Evolutionary conservation across 805 yeast species (phyloP), one percentile per base, ranked within the genome.

Genomic region (Saccharomycopsis guyanensis): DNA sequence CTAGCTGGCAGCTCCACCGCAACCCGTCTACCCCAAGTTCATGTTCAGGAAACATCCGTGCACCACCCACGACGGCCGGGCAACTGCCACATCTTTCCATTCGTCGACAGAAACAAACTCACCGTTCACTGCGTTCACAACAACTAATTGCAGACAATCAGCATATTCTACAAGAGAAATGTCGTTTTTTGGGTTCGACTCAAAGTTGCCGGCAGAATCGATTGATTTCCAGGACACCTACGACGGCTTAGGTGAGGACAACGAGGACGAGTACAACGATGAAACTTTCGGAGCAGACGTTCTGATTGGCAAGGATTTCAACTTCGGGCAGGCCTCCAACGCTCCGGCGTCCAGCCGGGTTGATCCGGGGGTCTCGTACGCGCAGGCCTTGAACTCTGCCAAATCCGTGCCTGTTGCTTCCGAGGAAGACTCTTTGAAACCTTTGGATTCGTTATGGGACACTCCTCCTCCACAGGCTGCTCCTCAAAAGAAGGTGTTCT

Each of bases 161-260:
- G n/a, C n/a, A n/a, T n/a, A n/a, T n/a, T n/a, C n/a, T n/a, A n/a
- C n/a, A n/a, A n/a, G n/a, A n/a, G n/a, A 8, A 36, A 80, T 80
- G 86, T 80, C 86, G 34, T 80, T 80, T 58, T 80, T 80, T 62
- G 85, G 83, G 22, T 76, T 79, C 57, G 78, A 78, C 56, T 66
- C 82, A 19, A 37, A 20, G 13, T 13, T 29, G 8, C 59, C 68
- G 15, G 76, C 66, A 7, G 55, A 49, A 8, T 65, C 75, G 7
- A 70, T 76, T 60, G 88, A 85, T 59, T 87, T 86, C 59, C 94
- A 87, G 57, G 94, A 87, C 29, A 80, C 91, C 16, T 85, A 84
- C 62, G 85, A 79, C 46, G 89, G 91, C 2, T 71, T 82, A 46
- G 94, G 86, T 4, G 85, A 78, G n/a, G 85, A 78, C 47, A 82